A percentile compares a stretch with the other conserved stretches of the same genome.
phyloP scores from a whole-genome alignment of 2,329 filamentous ascomycete species.

The Clonostachys byssicola region DNA sequence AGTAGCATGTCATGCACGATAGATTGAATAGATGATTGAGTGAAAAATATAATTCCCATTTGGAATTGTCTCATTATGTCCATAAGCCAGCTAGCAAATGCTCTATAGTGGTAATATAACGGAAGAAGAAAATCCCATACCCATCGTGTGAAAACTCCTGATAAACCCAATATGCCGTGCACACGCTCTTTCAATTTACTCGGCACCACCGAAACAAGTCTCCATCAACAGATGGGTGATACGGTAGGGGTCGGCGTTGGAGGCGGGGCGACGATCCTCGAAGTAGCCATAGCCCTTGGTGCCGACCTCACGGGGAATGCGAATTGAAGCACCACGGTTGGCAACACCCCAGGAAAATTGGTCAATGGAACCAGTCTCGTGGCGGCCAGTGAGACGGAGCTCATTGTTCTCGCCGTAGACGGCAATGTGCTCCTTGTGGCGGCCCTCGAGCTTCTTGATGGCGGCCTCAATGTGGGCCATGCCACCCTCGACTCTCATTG shows the following conservation, averaged over 20 bases:
- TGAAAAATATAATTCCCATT: too few relatives aligned
- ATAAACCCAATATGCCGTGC: too few relatives aligned
- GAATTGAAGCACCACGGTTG: slow-evolving; percentile 91
- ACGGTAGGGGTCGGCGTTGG: slow-evolving; percentile 85
- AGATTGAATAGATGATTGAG: too few relatives aligned
- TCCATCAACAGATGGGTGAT: slow-evolving; percentile 76
- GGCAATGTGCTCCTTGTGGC: slow-evolving; percentile 80
- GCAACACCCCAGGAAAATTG: slow-evolving; percentile 92
- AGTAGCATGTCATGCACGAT: too few relatives aligned
- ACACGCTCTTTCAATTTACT: slow-evolving; percentile 5
- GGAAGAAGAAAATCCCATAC: too few relatives aligned
- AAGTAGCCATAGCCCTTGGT: slow-evolving; percentile 94
- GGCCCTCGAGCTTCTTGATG: slow-evolving; percentile 77
- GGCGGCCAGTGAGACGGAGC: slow-evolving; percentile 82
- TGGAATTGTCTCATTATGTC: too few relatives aligned
- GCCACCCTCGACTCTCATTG: slow-evolving; percentile 86
- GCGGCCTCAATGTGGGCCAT: slow-evolving; percentile 91
- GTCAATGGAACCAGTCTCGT: slow-evolving; percentile 94
- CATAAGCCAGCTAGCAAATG: too few relatives aligned
- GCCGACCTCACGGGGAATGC: slow-evolving; percentile 81
- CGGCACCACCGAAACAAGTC: slow-evolving; percentile 41
- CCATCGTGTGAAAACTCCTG: too few relatives aligned
- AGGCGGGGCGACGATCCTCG: slow-evolving; percentile 78
- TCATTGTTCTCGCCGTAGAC: slow-evolving; percentile 97
- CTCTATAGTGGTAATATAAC: too few relatives aligned